phyloP scores from a whole-genome alignment of 2,329 filamentous ascomycete genomes.

The Colletotrichum aenigma region DNA sequence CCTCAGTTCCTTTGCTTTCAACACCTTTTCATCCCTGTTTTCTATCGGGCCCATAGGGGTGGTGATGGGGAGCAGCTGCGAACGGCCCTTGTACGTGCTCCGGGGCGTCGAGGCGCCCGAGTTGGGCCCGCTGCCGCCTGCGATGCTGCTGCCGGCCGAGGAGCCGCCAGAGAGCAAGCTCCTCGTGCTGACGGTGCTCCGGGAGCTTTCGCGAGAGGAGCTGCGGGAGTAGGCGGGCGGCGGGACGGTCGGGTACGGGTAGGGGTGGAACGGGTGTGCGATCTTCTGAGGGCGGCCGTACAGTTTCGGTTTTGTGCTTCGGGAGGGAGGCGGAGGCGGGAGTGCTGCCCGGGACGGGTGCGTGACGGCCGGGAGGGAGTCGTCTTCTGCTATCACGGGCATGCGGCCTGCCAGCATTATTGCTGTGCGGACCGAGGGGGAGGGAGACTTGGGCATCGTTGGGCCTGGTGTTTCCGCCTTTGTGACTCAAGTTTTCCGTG shows the following conservation, averaged over 20 bases:
- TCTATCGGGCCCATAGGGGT: background rate
- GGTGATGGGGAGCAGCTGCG: background rate
- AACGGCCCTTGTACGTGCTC: background rate
- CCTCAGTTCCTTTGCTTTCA: constrained; percentile 22
- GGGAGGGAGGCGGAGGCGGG: background rate
- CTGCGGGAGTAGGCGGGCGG: constrained; percentile 19
- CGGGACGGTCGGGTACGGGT: constrained; percentile 13
- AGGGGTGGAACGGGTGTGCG: constrained; percentile 5
- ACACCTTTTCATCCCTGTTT: background rate
- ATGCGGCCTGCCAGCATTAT: constrained; percentile 32
- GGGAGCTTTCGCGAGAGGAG: constrained; percentile 8
- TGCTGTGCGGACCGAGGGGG: constrained; percentile 25
- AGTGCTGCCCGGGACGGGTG: background rate
- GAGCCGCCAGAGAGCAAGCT: background rate
- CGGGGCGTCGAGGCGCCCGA: background rate
- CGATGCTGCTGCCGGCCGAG: background rate
- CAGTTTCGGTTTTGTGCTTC: background rate
- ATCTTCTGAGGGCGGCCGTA: background rate
- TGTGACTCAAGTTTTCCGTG: background rate
- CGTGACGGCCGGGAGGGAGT: constrained; percentile 8
- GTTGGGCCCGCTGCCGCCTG: background rate
- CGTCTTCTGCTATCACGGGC: constrained; percentile 42
- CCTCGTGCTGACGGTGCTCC: background rate
- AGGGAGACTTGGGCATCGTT: constrained; percentile 21
- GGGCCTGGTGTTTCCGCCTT: background rate